These are phyloP conservation scores for Trichoderma erinaceum DNA, from an alignment of 495 filamentous ascomycete species.

Conservation along the genomic window DNA sequence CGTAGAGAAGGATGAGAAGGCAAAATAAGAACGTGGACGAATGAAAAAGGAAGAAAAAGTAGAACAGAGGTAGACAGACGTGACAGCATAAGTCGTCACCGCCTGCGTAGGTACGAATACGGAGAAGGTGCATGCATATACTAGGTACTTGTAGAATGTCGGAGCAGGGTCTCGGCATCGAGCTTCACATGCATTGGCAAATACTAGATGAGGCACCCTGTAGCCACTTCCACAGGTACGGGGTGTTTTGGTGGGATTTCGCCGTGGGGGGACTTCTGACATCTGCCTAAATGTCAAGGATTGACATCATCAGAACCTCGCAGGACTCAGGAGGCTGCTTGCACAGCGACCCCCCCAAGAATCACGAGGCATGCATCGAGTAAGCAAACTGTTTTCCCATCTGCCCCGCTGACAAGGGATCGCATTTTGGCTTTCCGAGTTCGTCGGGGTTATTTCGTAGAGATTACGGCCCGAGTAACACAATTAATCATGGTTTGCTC, in stretches of 20 bases:
- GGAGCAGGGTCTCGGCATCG: background rate
- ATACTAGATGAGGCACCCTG: background rate
- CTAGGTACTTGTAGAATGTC: background rate
- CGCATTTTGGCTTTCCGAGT: background rate
- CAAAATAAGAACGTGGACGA: too few species aligned
- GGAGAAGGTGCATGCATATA: background rate
- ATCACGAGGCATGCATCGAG: background rate
- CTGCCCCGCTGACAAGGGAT: slow-evolving; percentile 1
- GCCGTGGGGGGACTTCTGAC: too few species aligned
- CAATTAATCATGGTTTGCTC: background rate
- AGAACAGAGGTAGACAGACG: too few species aligned
- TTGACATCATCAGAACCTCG: background rate
- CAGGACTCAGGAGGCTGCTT: background rate
- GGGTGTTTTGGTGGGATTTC: too few species aligned
- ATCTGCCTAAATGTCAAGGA: too few species aligned
- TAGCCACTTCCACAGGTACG: too few species aligned
- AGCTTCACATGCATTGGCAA: background rate
- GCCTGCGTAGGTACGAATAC: background rate
- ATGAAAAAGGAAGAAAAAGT: too few species aligned
- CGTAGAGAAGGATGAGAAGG: too few species aligned
- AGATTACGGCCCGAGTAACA: background rate
- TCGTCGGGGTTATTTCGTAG: background rate
- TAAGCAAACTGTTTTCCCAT: background rate
- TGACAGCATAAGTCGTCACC: too few species aligned
- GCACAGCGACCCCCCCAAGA: background rate